Evolutionary conservation across 1,139 yeast species (phyloP).

Genomic region (Yamadazyma sp.): DNA sequence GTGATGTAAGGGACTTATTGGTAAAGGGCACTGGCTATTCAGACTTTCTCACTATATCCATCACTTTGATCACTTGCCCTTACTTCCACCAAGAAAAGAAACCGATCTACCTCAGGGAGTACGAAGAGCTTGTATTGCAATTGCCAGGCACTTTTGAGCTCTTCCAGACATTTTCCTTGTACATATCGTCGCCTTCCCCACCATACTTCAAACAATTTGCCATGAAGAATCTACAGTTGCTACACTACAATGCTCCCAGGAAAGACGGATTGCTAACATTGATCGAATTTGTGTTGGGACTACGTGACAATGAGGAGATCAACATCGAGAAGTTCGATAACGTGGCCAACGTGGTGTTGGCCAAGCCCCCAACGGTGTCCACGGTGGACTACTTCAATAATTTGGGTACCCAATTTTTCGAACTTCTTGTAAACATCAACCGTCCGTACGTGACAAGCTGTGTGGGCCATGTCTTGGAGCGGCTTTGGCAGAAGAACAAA

Average conservation of each 20-base stretch:
- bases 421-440: constrained; percentile 57
- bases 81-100: constrained; percentile 17
- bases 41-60: constrained; percentile 59
- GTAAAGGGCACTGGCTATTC: constrained; percentile 71
- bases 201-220: constrained; percentile 44
- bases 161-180: constrained; percentile 53
- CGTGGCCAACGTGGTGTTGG: constrained; percentile 59
- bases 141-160: constrained; percentile 63
- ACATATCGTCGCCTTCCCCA: constrained; percentile 45
- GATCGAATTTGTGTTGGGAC: constrained; percentile 75
- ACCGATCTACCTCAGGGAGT: constrained; percentile 13
- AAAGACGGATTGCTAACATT: constrained; percentile 68
- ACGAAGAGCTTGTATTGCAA: constrained; percentile 15
- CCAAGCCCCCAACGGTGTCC: constrained; percentile 56
- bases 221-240: constrained; percentile 44
- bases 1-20: constrained; percentile 58
- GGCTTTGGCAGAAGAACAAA: constrained; percentile 53
- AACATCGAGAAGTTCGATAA: constrained; percentile 64
- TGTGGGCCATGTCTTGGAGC: constrained; percentile 54
- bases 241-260: constrained; percentile 55
- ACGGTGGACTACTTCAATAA: constrained; percentile 51
- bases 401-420: constrained; percentile 61
- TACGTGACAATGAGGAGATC: constrained; percentile 71
- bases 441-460: constrained; percentile 63
- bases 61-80: constrained; percentile 52